Evolutionary conservation across 1,284 basidiomycete genomes (phyloP).

Genomic region (Ceratobasidium sp.): DNA sequence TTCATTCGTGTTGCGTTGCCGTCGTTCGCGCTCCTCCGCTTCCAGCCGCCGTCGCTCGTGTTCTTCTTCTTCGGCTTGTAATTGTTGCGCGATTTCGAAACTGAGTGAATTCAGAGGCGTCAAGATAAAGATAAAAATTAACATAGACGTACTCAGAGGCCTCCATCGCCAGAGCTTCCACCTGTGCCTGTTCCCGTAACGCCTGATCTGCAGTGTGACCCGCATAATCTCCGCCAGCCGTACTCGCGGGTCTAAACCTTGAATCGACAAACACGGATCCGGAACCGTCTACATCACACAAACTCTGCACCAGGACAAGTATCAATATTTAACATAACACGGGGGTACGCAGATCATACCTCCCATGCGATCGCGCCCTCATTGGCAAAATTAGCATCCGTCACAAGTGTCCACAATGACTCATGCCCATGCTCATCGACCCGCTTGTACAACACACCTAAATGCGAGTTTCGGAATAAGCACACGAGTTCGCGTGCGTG

Average conservation of each 20-base stretch:
- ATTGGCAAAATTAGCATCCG: constrained; percentile 42
- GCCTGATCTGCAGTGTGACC: constrained; percentile 72
- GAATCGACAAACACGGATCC: constrained; percentile 77
- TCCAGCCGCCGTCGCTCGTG: constrained; percentile 48
- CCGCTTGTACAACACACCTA: constrained; percentile 81
- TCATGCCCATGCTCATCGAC: constrained; percentile 45
- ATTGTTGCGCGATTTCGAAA: constrained; percentile 66
- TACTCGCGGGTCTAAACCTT: constrained; percentile 65
- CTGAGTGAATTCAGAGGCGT: constrained; percentile 52
- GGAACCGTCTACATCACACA: constrained; percentile 85
- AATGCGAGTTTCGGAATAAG: constrained; percentile 87
- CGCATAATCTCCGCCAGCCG: constrained; percentile 79
- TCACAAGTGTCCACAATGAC: constrained; percentile 40
- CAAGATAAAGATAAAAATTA: constrained; percentile 8
- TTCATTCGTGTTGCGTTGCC: neutral
- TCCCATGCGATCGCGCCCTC: constrained; percentile 47
- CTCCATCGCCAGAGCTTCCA: constrained; percentile 49
- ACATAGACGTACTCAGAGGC: constrained; percentile 59
- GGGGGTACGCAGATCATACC: constrained; percentile 49
- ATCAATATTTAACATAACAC: constrained; percentile 49
- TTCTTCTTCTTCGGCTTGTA: constrained; percentile 77
- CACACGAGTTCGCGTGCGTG: constrained; percentile 68
- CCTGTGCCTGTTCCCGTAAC: constrained; percentile 49
- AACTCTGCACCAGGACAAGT: constrained; percentile 83
- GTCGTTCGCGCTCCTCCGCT: constrained; percentile 29